phyloP scores from a whole-genome alignment of 2,329 filamentous ascomycete species.

The Alternaria atra region DNA sequence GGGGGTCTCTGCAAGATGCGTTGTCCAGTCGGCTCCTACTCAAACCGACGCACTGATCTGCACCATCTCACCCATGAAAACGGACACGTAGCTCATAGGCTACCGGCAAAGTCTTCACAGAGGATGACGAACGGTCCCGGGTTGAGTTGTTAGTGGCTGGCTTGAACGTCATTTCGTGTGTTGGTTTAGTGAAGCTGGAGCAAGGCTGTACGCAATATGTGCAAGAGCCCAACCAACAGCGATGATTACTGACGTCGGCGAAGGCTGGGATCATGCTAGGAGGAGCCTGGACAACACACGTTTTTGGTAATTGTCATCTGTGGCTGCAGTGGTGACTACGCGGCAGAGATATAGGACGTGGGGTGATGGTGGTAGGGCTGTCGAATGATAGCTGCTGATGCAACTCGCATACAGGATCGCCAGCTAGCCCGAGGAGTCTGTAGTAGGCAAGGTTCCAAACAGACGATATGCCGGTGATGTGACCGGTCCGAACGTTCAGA shows the following conservation, averaged over 20 bases:
- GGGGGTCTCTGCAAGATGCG: constrained; percentile 46
- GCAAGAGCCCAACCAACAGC: constrained; percentile 15
- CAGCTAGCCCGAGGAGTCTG: constrained; percentile 15
- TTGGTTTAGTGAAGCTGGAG: constrained; percentile 26
- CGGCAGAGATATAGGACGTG: constrained; percentile 6
- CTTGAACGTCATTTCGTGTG: constrained; percentile 28
- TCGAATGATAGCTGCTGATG: constrained; percentile 32
- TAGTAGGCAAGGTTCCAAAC: constrained; percentile 7
- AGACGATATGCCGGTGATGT: constrained; percentile 3
- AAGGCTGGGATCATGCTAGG: constrained; percentile 19
- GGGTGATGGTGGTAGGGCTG: constrained; percentile 33
- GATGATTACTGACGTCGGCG: constrained; percentile 9
- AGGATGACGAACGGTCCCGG: constrained; percentile 27
- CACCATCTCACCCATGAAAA: constrained; percentile 36
- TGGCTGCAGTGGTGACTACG: constrained; percentile 3
- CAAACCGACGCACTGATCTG: constrained; percentile 36
- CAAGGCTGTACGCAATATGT: constrained; percentile 26
- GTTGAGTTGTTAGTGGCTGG: constrained; percentile 31
- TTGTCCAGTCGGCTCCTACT: constrained; percentile 37
- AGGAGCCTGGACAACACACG: constrained; percentile 31
- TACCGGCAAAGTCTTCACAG: constrained; percentile 35
- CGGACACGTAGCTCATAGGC: constrained; percentile 49
- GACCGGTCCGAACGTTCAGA: not conserved
- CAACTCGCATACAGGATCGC: constrained; percentile 31
- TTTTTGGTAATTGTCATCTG: constrained; percentile 7